A percentile compares a stretch with the other conserved stretches of the same genome.
Evolutionary conservation across 192 early-diverging fungal genomes (phyloP).

Genomic region (Coemansia furcata): DNA sequence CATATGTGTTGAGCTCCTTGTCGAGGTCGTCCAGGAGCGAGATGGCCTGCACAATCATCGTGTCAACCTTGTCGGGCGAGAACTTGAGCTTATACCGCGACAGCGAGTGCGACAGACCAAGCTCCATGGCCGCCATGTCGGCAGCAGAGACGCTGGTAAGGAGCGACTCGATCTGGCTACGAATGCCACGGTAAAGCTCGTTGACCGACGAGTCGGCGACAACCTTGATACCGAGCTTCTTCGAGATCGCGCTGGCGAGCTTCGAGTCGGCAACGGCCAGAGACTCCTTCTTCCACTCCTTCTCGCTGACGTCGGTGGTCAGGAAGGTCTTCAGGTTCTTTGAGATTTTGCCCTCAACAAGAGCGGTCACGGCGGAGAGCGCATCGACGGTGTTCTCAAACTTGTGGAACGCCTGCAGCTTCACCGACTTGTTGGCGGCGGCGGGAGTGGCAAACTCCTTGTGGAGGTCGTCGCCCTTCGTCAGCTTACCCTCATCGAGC

Average conservation of each 20-base stretch:
- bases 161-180: constrained; percentile 86
- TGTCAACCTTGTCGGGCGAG: constrained; percentile 99
- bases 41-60: constrained; percentile 99
- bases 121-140: constrained; percentile 93
- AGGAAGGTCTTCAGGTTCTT: constrained; percentile 95
- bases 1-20: constrained; percentile 99
- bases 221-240: constrained; percentile 84
- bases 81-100: constrained; percentile 99
- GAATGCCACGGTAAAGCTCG: constrained; percentile 96
- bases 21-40: constrained; percentile 96
- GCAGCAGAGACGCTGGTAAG: constrained; percentile 81
- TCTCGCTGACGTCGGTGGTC: constrained; percentile 76
- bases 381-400: constrained; percentile 99
- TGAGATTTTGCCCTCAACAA: constrained; percentile 95
- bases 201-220: constrained; percentile 79
- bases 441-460: constrained; percentile 88
- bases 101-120: constrained; percentile 98
- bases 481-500: constrained; percentile 84
- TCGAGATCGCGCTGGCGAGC: constrained; percentile 80
- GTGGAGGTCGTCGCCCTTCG: constrained; percentile 82
- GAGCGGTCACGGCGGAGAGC: constrained; percentile 89
- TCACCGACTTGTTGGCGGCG: constrained; percentile 86
- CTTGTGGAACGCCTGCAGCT: constrained; percentile 94
- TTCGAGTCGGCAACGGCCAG: constrained; percentile 92
- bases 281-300: constrained; percentile 89